phyloP scores from a whole-genome alignment of 257 asterid species.

The Petunia axillaris region DNA sequence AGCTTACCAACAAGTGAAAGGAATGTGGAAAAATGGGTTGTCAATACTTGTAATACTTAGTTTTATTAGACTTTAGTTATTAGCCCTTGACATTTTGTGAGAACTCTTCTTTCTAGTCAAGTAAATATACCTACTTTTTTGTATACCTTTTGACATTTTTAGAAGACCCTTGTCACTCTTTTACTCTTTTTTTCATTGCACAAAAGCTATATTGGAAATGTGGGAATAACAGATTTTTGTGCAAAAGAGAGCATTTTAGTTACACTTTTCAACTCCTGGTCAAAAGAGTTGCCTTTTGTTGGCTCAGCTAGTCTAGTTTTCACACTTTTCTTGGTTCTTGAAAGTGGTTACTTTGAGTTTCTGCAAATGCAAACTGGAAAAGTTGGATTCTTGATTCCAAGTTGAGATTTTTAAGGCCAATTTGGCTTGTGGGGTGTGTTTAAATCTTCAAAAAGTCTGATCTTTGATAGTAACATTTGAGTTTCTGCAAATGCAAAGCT shows the following conservation, averaged over 20 bases:
- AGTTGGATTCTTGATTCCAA: slow-evolving; percentile 44
- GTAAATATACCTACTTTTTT: slow-evolving; percentile 27
- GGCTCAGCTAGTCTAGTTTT: slow-evolving; percentile 34
- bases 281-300: slow-evolving; percentile 51
- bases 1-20: slow-evolving; percentile 44
- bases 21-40: slow-evolving; percentile 48
- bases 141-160: slow-evolving; percentile 28
- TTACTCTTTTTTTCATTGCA: slow-evolving; percentile 51
- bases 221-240: slow-evolving; percentile 31
- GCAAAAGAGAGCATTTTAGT: slow-evolving; percentile 40
- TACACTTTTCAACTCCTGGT: slow-evolving; percentile 39
- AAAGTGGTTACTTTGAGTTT: neutral
- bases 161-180: neutral
- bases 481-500: neutral
- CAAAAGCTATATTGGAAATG: slow-evolving; percentile 43
- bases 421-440: slow-evolving; percentile 16
- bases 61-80: neutral
- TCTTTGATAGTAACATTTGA: slow-evolving; percentile 17
- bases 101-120: slow-evolving; percentile 26
- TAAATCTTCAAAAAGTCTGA: neutral
- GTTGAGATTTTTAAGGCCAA: slow-evolving; percentile 42
- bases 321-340: slow-evolving; percentile 38
- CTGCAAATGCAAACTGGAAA: slow-evolving; percentile 30
- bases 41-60: slow-evolving; percentile 33
- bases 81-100: slow-evolving; percentile 13